phyloP scores from a whole-genome alignment of 345 rosid species.

The Citrus inodora region DNA sequence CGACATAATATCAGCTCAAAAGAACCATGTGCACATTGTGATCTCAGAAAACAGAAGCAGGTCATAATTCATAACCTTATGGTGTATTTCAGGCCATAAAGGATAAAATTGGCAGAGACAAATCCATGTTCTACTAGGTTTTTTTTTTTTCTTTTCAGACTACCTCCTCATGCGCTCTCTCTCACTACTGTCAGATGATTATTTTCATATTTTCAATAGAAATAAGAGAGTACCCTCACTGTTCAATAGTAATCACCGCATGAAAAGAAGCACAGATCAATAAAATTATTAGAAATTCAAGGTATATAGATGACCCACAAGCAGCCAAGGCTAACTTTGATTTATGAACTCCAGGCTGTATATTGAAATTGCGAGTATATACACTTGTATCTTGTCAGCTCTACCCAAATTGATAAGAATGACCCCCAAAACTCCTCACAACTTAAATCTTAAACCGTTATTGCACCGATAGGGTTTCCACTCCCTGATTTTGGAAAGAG shows the following conservation, averaged over 20 bases:
- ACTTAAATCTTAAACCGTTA: not conserved
- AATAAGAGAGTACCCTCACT: not conserved
- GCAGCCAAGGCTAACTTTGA: not conserved
- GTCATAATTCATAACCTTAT: not conserved
- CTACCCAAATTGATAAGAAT: not conserved
- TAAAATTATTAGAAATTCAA: not conserved
- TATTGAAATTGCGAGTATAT: not conserved
- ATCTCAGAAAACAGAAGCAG: no score
- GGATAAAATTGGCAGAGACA: not conserved
- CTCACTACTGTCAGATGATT: not conserved
- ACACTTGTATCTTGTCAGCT: not conserved
- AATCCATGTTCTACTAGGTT: not conserved
- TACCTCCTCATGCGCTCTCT: not conserved
- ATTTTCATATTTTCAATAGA: not conserved
- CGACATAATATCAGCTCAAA: not conserved
- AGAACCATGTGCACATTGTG: no score
- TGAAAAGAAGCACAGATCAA: not conserved
- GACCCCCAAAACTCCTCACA: no score
- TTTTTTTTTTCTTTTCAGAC: not conserved
- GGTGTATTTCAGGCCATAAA: not conserved
- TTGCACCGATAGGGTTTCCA: not conserved
- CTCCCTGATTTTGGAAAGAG: not conserved
- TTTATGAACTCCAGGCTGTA: not conserved
- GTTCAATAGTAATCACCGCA: not conserved
- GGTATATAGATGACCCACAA: not conserved